Evolutionary conservation across 2,329 filamentous ascomycete genomes (phyloP).

Genomic region (Neofusicoccum kwambonambiense): DNA sequence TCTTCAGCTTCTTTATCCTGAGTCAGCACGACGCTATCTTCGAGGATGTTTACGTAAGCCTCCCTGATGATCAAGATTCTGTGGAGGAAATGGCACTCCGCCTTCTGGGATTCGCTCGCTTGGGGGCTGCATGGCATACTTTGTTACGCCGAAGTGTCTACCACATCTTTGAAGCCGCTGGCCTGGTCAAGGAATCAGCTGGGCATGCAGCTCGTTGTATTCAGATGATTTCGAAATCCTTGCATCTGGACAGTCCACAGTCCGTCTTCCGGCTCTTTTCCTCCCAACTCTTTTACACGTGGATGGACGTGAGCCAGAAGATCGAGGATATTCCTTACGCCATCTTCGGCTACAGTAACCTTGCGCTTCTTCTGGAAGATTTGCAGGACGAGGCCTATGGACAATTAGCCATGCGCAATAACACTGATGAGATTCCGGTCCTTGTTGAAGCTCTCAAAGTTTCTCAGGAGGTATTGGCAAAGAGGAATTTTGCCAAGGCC

Average conservation of each 20-base stretch:
- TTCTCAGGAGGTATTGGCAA: conserved; percentile 59
- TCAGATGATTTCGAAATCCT: conserved; percentile 60
- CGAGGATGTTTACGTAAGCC: conserved; percentile 73
- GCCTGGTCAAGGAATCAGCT: conserved; percentile 63
- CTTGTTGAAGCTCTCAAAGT: conserved; percentile 60
- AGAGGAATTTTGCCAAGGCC: conserved; percentile 70
- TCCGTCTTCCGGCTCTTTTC: conserved; percentile 81
- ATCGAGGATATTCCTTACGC: conserved; percentile 71
- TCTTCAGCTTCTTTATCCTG: conserved; percentile 82
- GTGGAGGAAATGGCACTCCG: conserved; percentile 83
- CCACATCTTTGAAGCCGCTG: conserved; percentile 88
- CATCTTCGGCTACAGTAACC: conserved; percentile 75
- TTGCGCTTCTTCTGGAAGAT: conserved; percentile 67
- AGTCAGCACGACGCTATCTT: conserved; percentile 82
- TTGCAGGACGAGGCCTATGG: conserved; percentile 76
- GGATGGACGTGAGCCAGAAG: conserved; percentile 61
- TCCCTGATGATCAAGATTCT: conserved; percentile 72
- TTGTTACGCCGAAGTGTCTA: conserved; percentile 85
- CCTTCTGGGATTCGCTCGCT: conserved; percentile 69
- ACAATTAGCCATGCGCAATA: conserved; percentile 77
- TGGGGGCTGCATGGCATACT: conserved; percentile 83
- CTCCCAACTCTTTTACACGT: conserved; percentile 86
- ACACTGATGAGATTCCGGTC: conserved; percentile 61
- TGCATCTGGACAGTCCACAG: conserved; percentile 64
- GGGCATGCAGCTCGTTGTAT: conserved; percentile 74